Conservation (phyloP, 306 rosid species). For the Sechiopsis laciniata region DNA sequence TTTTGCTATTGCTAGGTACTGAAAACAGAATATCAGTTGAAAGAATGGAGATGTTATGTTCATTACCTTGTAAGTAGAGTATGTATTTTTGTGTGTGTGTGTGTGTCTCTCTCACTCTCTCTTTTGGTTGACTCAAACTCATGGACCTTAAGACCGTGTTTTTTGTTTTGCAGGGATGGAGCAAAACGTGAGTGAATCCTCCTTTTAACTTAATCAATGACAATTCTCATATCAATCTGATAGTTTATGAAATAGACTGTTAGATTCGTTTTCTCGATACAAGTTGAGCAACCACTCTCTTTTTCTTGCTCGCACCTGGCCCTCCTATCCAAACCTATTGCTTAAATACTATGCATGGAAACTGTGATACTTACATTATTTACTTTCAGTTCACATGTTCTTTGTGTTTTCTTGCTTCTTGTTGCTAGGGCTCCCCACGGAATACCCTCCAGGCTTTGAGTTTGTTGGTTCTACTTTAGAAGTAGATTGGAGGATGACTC, state of each 20-base stretch:
- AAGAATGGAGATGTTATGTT: conserved; percentile 46
- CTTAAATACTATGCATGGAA: too few relatives aligned
- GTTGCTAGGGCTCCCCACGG: not conserved
- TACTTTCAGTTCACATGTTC: not conserved
- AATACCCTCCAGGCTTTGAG: not conserved
- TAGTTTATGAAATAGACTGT: not conserved
- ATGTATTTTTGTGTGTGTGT: not conserved
- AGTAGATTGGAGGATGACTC: not conserved
- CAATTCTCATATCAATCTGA: not conserved
- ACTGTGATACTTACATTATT: not conserved
- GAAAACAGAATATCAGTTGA: conserved; percentile 28
- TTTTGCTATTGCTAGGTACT: conserved; percentile 43
- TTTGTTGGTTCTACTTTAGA: conserved; percentile 10
- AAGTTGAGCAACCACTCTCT: not conserved
- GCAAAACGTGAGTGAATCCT: conserved; percentile 46
- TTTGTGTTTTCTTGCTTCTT: not conserved
- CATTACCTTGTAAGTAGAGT: conserved; percentile 60
- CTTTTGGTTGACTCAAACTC: not conserved
- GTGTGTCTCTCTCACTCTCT: not conserved
- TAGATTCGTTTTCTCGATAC: not conserved
- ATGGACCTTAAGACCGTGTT: not conserved
- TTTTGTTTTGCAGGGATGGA: conserved; percentile 75
- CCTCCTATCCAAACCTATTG: not conserved
- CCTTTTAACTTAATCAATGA: conserved; percentile 11
- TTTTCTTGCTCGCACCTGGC: not conserved